Evolutionary conservation across 2,329 filamentous ascomycete species (phyloP), one percentile per base, ranked within the genome.

Genomic region (Ceratocystis destructans): DNA sequence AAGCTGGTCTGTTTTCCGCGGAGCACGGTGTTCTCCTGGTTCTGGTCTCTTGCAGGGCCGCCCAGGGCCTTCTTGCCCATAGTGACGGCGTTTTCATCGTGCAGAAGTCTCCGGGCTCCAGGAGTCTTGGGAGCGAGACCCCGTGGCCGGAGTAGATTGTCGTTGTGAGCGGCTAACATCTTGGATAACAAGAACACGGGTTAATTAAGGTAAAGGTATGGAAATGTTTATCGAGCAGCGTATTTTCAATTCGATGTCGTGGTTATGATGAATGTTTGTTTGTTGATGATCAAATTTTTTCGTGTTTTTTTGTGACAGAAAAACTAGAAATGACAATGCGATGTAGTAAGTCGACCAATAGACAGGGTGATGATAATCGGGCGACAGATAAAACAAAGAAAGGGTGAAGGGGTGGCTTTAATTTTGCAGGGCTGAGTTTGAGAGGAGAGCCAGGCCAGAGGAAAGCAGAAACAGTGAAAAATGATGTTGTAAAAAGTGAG

Each of bases 161-260:
- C 89, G 71, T 86, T 83, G 73, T 87, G 85, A 73, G 87, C 81
- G 68, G 89, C 88, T 73, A 90, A 80, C 90, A 92, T 96, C 22
- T 68, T 72, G 28, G 50, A 53, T 57, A 6, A 12, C 41, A 66
- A n/a, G 50, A 12, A 22, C 37, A 12, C 37, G 37, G 2, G 37
- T 1, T 41, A 41, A 12, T 12, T 8, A 41, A 41, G 37, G 10
- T 41, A 41, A 41, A 41, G 3, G 10, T 41, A 17, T 37, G 15
- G 53, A 37, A n/a, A 17, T 31, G 53, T 1, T 10, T 31, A n/a
- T 59, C 6, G 33, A 37, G 28, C 33, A n/a, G 7, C 7, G 5
- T 15, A 25, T 2, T 10, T 57, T 41, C 25, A 8, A 12, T 37
- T 53, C 28, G 46, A 20, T 15, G 46, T 22, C 53, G 45, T 37